phyloP scores from a whole-genome alignment of 768 basidiomycete genomes.

The Mycena epipterygia region DNA sequence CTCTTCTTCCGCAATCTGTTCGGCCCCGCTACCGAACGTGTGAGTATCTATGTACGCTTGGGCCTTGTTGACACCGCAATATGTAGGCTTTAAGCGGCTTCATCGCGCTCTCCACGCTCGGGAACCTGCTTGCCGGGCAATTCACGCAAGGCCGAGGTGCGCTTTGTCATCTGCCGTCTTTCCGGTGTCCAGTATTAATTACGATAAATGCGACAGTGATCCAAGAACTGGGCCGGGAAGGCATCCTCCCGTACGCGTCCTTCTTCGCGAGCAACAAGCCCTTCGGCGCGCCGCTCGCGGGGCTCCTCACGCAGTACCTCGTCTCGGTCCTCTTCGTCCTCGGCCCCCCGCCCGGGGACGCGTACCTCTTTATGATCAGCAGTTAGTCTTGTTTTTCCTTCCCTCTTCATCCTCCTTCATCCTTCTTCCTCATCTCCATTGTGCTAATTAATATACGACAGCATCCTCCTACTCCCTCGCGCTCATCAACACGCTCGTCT shows the following conservation, averaged over 20 bases:
- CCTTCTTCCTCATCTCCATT: no score
- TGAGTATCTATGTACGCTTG: conserved; percentile 40
- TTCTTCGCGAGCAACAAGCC: conserved; percentile 82
- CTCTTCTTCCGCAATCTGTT: conserved; percentile 83
- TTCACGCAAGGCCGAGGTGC: conserved; percentile 78
- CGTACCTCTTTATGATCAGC: conserved; percentile 79
- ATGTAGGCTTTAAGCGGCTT: conserved; percentile 71
- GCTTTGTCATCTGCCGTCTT: conserved; percentile 4
- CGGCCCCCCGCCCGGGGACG: conserved; percentile 77
- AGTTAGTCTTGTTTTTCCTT: conserved; percentile 51
- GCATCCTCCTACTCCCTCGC: conserved; percentile 71
- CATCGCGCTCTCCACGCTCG: conserved; percentile 75
- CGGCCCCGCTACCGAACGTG: conserved; percentile 71
- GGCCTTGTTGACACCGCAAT: neutral
- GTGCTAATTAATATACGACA: no score
- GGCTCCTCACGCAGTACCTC: conserved; percentile 73
- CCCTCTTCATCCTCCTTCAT: neutral
- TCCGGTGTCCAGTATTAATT: neutral
- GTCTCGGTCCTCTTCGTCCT: conserved; percentile 69
- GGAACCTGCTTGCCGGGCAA: conserved; percentile 72
- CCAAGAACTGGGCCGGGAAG: conserved; percentile 82
- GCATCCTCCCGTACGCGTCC: conserved; percentile 73
- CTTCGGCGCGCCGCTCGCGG: conserved; percentile 75
- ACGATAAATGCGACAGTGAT: conserved; percentile 59
- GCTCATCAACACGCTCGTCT: conserved; percentile 71